A percentile compares a stretch with the other conserved stretches of the same genome.
Evolutionary conservation across 2,329 filamentous ascomycete genomes (phyloP).

Genomic region (Botrytis hyacinthi): DNA sequence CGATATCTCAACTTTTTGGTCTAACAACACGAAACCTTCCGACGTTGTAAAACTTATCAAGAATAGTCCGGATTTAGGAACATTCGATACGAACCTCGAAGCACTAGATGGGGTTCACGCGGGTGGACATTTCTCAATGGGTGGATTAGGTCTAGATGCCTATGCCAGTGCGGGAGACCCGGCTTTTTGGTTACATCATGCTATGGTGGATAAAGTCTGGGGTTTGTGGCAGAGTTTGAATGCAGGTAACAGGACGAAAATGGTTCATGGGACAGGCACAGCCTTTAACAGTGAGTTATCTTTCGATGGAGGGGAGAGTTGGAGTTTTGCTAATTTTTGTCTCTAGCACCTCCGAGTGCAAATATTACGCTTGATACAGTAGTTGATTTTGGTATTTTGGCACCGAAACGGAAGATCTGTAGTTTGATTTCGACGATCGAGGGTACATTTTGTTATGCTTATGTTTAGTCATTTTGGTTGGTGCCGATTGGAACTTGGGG

Average conservation of each 20-base stretch:
- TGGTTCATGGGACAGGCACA: conserved; percentile 5
- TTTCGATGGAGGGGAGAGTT: no score
- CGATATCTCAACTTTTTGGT: background rate
- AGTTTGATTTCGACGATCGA: conserved; percentile 42
- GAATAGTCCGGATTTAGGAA: background rate
- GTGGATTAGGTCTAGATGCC: conserved; percentile 37
- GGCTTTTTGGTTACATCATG: conserved; percentile 47
- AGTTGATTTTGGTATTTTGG: conserved; percentile 10
- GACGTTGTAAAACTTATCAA: background rate
- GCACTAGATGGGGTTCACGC: conserved; percentile 11
- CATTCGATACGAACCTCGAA: background rate
- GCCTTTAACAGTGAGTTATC: background rate
- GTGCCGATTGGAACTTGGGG: rapidly evolving
- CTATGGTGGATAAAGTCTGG: conserved; percentile 46
- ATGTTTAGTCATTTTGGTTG: conserved; percentile 34
- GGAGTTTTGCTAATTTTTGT: background rate
- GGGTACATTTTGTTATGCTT: conserved; percentile 44
- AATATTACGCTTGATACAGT: conserved; percentile 7
- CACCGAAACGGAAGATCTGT: background rate
- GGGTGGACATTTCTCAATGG: conserved; percentile 13
- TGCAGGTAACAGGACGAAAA: conserved; percentile 28
- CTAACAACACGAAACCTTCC: conserved; percentile 2
- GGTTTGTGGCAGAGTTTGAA: conserved; percentile 47
- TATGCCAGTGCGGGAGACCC: conserved; percentile 46
- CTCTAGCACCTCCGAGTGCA: background rate